These are phyloP conservation scores for Cadophora sp. DNA, from an alignment of 2,329 filamentous ascomycete species.

Conservation along the genomic window DNA sequence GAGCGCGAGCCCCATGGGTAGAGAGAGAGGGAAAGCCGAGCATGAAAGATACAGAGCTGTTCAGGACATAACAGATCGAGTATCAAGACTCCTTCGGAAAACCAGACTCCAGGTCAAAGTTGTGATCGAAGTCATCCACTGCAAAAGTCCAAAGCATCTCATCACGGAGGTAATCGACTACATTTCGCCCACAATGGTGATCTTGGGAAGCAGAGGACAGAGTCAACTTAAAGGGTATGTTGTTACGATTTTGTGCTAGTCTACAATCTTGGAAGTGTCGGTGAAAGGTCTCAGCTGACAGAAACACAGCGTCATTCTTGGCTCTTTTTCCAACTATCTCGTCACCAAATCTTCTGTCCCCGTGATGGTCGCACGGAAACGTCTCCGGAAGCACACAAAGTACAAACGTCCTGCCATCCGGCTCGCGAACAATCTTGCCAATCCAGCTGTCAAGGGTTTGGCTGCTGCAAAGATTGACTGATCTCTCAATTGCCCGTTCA, in stretches of 20 bases:
- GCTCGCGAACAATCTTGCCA: constrained; percentile 82
- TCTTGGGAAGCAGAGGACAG: constrained; percentile 88
- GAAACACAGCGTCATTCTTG: constrained; percentile 78
- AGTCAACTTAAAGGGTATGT: constrained; percentile 91
- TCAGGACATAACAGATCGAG: constrained; percentile 82
- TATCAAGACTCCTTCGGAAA: constrained; percentile 86
- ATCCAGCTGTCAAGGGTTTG: constrained; percentile 52
- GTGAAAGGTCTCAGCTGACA: constrained; percentile 19
- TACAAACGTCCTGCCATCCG: constrained; percentile 74
- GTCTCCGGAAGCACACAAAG: constrained; percentile 84
- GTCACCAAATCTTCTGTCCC: constrained; percentile 96
- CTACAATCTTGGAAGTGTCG: constrained; percentile 6
- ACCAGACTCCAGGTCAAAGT: constrained; percentile 91
- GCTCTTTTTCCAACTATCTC: constrained; percentile 96
- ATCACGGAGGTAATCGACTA: constrained; percentile 97
- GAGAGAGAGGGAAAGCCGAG: constrained; percentile 67
- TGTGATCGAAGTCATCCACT: constrained; percentile 95
- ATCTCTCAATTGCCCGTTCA: neutral
- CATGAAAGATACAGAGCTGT: constrained; percentile 82
- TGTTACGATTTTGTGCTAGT: constrained; percentile 26
- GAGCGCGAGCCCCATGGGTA: constrained; percentile 45
- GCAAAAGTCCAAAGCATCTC: constrained; percentile 95
- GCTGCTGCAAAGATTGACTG: constrained; percentile 33
- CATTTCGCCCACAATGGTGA: constrained; percentile 88
- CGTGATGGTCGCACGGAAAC: constrained; percentile 96